A percentile compares a stretch with the other conserved stretches of the same genome.
Evolutionary conservation across 2,329 filamentous ascomycete genomes (phyloP).

Genomic region (Amphichorda felina): DNA sequence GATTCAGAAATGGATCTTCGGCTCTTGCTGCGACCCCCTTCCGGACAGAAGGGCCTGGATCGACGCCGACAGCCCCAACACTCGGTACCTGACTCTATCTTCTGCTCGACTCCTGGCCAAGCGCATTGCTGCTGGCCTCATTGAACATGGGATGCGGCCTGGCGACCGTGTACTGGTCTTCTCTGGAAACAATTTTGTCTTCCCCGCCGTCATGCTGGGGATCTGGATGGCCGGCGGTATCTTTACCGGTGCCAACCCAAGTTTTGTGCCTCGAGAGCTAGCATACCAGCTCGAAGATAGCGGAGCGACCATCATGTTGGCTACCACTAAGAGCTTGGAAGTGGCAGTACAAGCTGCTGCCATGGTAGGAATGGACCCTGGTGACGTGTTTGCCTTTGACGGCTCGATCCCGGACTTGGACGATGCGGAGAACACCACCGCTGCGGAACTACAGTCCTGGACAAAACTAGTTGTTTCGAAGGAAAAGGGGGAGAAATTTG

Average conservation of each 20-base stretch:
- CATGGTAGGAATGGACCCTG: conserved; percentile 14
- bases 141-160: conserved; percentile 47
- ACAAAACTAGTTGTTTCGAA: conserved; percentile 42
- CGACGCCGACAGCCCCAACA: conserved; percentile 55
- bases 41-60: conserved; percentile 37
- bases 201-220: conserved; percentile 58
- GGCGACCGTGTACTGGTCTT: conserved; percentile 66
- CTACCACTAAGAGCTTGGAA: conserved; percentile 45
- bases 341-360: conserved; percentile 56
- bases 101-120: conserved; percentile 61
- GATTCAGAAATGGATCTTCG: conserved; percentile 44
- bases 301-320: conserved; percentile 54
- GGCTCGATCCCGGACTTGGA: not conserved
- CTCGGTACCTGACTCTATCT: conserved; percentile 50
- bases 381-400: not conserved
- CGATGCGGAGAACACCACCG: not conserved
- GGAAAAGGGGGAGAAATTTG: conserved; percentile 41
- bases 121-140: conserved; percentile 58
- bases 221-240: conserved; percentile 67
- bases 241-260: conserved; percentile 66
- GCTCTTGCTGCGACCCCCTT: conserved; percentile 29
- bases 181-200: conserved; percentile 63
- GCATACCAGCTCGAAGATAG: conserved; percentile 66
- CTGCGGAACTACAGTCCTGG: conserved; percentile 38
- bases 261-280: conserved; percentile 56